Percentiles rank a stretch among this genome's conserved stretches.
These are phyloP conservation scores for Globisporangium nunn DNA, from an alignment of 352 stramenopile species.

Conservation along the genomic window DNA sequence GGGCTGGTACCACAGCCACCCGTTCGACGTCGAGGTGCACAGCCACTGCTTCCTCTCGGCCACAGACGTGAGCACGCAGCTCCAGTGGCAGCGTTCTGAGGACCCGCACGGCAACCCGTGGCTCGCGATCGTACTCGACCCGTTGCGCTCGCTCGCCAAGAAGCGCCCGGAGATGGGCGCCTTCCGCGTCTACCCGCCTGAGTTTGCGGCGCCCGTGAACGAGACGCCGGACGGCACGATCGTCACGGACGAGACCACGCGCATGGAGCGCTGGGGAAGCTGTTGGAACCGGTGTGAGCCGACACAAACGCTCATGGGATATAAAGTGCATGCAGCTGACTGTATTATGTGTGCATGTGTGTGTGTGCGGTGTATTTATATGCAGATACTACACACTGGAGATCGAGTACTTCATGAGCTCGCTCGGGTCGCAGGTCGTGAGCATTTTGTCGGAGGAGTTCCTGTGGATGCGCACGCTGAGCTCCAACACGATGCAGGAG, in stretches of 20 bases:
- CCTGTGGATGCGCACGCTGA: slow-evolving; percentile 89
- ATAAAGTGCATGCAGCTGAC: slow-evolving; percentile 1
- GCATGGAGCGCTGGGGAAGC: slow-evolving; percentile 95
- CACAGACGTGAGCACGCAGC: slow-evolving; percentile 96
- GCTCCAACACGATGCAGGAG: slow-evolving; percentile 87
- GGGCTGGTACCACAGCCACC: slow-evolving; percentile 99
- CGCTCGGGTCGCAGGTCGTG: slow-evolving; percentile 87
- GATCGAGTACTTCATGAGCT: slow-evolving; percentile 97
- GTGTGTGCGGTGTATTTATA: too few species aligned
- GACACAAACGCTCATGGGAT: too few species aligned
- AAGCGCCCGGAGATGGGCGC: slow-evolving; percentile 93
- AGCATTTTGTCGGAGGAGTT: slow-evolving; percentile 92
- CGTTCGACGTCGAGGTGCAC: slow-evolving; percentile 96
- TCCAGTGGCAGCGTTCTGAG: slow-evolving; percentile 97
- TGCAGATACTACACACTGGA: slow-evolving; percentile 90
- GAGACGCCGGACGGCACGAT: slow-evolving; percentile 95
- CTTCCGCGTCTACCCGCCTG: slow-evolving; percentile 96
- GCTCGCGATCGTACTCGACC: slow-evolving; percentile 98
- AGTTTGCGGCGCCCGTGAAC: slow-evolving; percentile 91
- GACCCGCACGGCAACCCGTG: slow-evolving; percentile 95
- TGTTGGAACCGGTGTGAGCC: slow-evolving; percentile 83
- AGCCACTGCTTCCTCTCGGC: slow-evolving; percentile 97
- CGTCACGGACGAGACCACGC: slow-evolving; percentile 86
- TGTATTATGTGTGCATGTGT: background rate
- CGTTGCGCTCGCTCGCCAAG: slow-evolving; percentile 91